Evolutionary conservation across 1,284 basidiomycete genomes (phyloP).

Genomic region (Ceratobasidium sp.): DNA sequence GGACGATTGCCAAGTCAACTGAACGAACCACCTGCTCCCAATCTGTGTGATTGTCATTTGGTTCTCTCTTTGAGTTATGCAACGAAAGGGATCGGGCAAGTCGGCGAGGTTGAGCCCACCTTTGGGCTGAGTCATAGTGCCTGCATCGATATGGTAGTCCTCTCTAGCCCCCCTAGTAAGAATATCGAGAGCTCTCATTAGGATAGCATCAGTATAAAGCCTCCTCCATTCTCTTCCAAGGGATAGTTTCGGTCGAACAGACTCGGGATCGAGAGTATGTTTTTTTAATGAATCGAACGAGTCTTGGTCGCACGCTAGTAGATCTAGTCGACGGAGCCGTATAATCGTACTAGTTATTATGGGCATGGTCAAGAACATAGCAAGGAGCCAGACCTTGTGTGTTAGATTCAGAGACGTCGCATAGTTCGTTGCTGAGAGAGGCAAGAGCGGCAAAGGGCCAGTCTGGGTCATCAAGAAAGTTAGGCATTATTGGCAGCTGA

Average conservation of each 20-base stretch:
- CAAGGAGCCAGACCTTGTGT: conserved; percentile 29
- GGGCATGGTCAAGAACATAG: too few species aligned
- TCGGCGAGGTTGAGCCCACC: neutral
- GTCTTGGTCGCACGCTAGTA: neutral
- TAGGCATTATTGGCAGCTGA: neutral
- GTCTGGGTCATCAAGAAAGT: conserved; percentile 6
- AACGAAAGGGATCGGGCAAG: too few species aligned
- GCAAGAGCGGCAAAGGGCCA: conserved; percentile 10
- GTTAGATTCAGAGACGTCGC: conserved; percentile 13
- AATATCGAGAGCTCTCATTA: neutral
- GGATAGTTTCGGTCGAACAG: conserved; percentile 11
- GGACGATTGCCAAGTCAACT: conserved; percentile 85
- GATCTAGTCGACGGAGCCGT: neutral
- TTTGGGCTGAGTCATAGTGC: neutral
- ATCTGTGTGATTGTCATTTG: neutral
- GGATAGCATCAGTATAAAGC: conserved; percentile 24
- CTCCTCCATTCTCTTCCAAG: conserved; percentile 28
- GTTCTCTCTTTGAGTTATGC: neutral
- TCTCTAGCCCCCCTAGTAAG: neutral
- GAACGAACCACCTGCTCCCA: conserved; percentile 63
- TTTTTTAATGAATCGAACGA: neutral
- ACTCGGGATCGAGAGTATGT: conserved; percentile 13
- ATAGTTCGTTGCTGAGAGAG: neutral
- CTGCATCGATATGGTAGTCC: neutral
- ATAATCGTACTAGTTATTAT: neutral